Conservation (phyloP, 2,329 filamentous ascomycete species). For the Salinomyces thailandicus region DNA sequence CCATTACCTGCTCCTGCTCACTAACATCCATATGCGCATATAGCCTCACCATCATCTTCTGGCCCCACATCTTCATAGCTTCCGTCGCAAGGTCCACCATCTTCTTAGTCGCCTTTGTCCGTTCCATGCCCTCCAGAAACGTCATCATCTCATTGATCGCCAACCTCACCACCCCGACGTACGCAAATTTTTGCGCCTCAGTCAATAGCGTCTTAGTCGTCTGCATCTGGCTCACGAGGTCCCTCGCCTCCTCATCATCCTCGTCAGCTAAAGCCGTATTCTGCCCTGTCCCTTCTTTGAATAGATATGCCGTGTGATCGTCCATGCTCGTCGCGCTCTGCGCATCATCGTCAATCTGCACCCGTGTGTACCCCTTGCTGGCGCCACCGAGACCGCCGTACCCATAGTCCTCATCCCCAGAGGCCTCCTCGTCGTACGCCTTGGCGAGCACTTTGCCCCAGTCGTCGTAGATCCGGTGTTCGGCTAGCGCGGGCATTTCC, state of each 20-base stretch:
- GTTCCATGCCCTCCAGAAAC: conserved; percentile 52
- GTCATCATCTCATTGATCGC: conserved; percentile 68
- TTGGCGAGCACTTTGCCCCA: conserved; percentile 77
- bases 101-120: conserved; percentile 60
- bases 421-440: conserved; percentile 57
- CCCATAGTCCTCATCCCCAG: conserved; percentile 52
- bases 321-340: conserved; percentile 93
- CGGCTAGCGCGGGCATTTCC: conserved; percentile 84
- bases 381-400: conserved; percentile 77
- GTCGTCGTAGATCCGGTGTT: conserved; percentile 93
- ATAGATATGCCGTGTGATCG: conserved; percentile 91
- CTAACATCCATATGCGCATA: conserved; percentile 97
- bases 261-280: conserved; percentile 48
- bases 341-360: conserved; percentile 90
- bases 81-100: conserved; percentile 59
- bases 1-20: conserved; percentile 89
- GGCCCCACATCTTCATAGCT: conserved; percentile 85
- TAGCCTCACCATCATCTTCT: conserved; percentile 93
- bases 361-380: conserved; percentile 87
- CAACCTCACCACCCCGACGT: conserved; percentile 79
- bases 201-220: conserved; percentile 92
- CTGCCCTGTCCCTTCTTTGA: conserved; percentile 54
- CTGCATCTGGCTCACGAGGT: conserved; percentile 82
- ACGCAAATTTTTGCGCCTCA: conserved; percentile 89
- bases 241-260: conserved; percentile 64